These are phyloP conservation scores for Cryptococcus sp. DNA, from an alignment of 1,284 basidiomycete genomes.

Conservation along the genomic window DNA sequence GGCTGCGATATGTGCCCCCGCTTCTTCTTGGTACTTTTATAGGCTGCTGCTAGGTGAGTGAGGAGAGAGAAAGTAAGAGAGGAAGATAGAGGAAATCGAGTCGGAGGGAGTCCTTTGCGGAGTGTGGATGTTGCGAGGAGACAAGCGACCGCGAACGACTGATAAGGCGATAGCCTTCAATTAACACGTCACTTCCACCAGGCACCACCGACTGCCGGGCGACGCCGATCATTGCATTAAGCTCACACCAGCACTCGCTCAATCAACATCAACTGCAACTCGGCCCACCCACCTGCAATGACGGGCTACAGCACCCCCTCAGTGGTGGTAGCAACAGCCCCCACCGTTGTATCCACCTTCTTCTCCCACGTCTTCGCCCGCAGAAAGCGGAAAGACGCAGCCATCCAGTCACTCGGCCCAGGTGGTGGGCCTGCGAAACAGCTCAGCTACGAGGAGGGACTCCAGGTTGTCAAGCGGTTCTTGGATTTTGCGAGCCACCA, in stretches of 20 bases:
- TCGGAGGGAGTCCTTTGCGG: too few relatives aligned
- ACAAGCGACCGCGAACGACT: too few relatives aligned
- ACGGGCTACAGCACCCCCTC: slow-evolving; percentile 35
- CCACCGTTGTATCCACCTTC: slow-evolving; percentile 46
- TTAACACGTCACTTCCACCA: too few relatives aligned
- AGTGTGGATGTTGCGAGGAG: too few relatives aligned
- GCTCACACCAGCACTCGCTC: too few relatives aligned
- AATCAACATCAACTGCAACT: too few relatives aligned
- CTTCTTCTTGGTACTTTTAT: too few relatives aligned
- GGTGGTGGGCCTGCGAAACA: slow-evolving; percentile 42
- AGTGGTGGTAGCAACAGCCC: slow-evolving; percentile 42
- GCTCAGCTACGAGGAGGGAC: slow-evolving; percentile 46
- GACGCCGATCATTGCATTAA: too few relatives aligned
- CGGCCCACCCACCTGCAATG: slow-evolving; percentile 10
- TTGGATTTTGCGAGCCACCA: slow-evolving; percentile 42
- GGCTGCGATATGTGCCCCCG: too few relatives aligned
- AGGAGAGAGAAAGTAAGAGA: not conserved
- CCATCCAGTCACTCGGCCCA: slow-evolving; percentile 28
- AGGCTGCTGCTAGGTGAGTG: not conserved
- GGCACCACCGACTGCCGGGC: too few relatives aligned
- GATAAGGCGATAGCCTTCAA: too few relatives aligned
- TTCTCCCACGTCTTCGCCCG: slow-evolving; percentile 36
- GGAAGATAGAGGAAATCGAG: not conserved
- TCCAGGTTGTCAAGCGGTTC: slow-evolving; percentile 42
- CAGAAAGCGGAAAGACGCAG: slow-evolving; percentile 20